Conservation (phyloP, 2,329 filamentous ascomycete genomes). For the Akanthomyces uredinophilus region DNA sequence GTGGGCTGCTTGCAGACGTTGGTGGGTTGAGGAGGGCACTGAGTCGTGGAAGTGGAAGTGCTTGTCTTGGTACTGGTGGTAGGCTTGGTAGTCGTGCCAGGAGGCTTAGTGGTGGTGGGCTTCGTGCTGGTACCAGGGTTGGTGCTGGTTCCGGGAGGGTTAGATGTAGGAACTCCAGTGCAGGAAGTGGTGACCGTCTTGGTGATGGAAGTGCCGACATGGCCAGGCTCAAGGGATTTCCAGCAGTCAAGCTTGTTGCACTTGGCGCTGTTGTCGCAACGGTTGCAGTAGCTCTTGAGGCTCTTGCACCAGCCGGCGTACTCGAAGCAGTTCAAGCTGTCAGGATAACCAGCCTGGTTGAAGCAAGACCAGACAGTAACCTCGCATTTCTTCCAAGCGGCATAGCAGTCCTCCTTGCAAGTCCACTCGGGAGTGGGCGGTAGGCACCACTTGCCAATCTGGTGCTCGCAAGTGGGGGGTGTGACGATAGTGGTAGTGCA, state of each 20-base stretch:
- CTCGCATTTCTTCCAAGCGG: constrained; percentile 39
- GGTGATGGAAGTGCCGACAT: constrained; percentile 29
- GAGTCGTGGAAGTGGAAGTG: constrained; percentile 24
- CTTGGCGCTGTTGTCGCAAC: constrained; percentile 29
- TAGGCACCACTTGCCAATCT: constrained; percentile 50
- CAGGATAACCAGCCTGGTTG: constrained; percentile 46
- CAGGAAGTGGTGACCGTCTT: constrained; percentile 30
- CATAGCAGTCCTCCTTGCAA: constrained; percentile 37
- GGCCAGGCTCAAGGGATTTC: constrained; percentile 35
- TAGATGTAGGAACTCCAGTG: constrained; percentile 25
- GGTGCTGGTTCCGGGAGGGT: constrained; percentile 20
- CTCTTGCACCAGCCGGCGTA: constrained; percentile 46
- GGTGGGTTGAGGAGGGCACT: constrained; percentile 42
- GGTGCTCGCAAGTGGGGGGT: constrained; percentile 48
- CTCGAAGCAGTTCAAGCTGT: constrained; percentile 43
- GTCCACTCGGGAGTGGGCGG: constrained; percentile 44
- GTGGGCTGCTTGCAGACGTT: constrained; percentile 50
- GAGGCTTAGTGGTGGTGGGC: constrained; percentile 12
- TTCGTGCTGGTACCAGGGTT: constrained; percentile 21
- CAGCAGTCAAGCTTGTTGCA: constrained; percentile 42
- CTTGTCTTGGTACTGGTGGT: constrained; percentile 24
- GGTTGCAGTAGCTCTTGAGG: constrained; percentile 40
- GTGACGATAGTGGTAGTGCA: constrained; percentile 44
- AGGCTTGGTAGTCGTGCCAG: constrained; percentile 22
- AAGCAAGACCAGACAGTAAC: constrained; percentile 48